A percentile compares a stretch with the other conserved stretches of the same genome.
Evolutionary conservation across 768 basidiomycete species (phyloP).

Genomic region (Tylopilus felleus): DNA sequence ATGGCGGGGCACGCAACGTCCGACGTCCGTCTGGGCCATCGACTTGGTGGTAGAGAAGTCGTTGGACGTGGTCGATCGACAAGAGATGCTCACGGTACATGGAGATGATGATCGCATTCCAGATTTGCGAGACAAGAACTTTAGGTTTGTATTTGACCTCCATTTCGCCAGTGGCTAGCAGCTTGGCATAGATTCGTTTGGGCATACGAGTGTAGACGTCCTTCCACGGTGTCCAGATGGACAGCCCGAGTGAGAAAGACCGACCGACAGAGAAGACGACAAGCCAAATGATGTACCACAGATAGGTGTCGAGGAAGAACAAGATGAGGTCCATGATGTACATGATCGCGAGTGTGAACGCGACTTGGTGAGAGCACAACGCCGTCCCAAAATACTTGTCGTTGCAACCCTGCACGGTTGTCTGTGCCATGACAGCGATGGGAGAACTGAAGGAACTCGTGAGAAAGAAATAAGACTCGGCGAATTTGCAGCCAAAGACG

Average conservation of each 20-base stretch:
- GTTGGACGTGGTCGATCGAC: conserved; percentile 97
- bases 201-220: conserved; percentile 95
- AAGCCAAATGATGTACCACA: conserved; percentile 99
- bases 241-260: conserved; percentile 88
- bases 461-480: conserved; percentile 97
- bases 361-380: conserved; percentile 89
- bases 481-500: conserved; percentile 94
- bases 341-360: conserved; percentile 96
- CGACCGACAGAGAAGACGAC: conserved; percentile 90
- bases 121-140: conserved; percentile 97
- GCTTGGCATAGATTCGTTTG: conserved; percentile 96
- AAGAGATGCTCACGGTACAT: conserved; percentile 99
- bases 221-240: conserved; percentile 99
- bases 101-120: conserved; percentile 99
- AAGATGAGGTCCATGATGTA: conserved; percentile 96
- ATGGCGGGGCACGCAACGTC: conserved; percentile 92
- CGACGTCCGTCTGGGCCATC: conserved; percentile 87
- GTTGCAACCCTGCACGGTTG: conserved; percentile 85
- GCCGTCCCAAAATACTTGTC: conserved; percentile 79
- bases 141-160: conserved; percentile 99
- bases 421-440: conserved; percentile 94
- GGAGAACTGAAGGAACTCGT: conserved; percentile 96
- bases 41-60: conserved; percentile 94
- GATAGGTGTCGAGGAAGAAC: conserved; percentile 99
- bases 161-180: conserved; percentile 95